Evolutionary conservation across 352 stramenopile genomes (phyloP), one percentile per base, ranked within the genome.

Genomic region (Globisporangium apiculatum): DNA sequence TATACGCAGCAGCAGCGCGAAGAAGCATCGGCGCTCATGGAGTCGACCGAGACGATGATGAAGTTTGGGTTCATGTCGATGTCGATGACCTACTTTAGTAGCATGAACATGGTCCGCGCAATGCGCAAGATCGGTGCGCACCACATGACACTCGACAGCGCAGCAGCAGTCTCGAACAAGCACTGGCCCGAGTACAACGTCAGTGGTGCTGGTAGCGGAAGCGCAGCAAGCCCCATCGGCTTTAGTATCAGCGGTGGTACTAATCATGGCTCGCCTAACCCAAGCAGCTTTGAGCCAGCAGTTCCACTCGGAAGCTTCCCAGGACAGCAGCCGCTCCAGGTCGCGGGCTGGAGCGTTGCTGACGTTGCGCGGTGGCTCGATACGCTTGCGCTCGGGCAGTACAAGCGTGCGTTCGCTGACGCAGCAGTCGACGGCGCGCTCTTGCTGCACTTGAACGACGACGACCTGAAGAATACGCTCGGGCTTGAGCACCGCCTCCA

Each of bases 21-120:
- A 47, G 86, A 98, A 59, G 86, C 85, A 5, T 83, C 86, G 35
- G 75, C 82, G 15, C 79, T 98, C 35, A 98, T 98, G 85, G 86
- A 98, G 66, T 97, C 87, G 18, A 98, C 95, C 14, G 95, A 98
- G 79, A 97, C 91, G 17, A 94, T 98, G 76, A 98, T 98, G 95
- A 98, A 98, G 73, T 98, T 98, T 65, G 95, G 95, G 38, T 98
- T 98, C 72, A 98, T 98, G 92, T 96, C 82, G 65, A 98, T 98
- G 93, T 96, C 80, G 50, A 96, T 98, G 84, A 98, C 95, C 9
- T 98, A 98, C 74, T 98, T 98, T 59, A 97, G 87, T 65, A 97
- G 86, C 55, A 90, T 98, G 66, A 98, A 98, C 76, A 98, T 98
- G 91, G 94, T 98, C 61, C 83, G 87, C 18, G 95, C 95, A n/a